Evolutionary conservation across 768 basidiomycete species (phyloP).

Genomic region (Tremella mesenterica): DNA sequence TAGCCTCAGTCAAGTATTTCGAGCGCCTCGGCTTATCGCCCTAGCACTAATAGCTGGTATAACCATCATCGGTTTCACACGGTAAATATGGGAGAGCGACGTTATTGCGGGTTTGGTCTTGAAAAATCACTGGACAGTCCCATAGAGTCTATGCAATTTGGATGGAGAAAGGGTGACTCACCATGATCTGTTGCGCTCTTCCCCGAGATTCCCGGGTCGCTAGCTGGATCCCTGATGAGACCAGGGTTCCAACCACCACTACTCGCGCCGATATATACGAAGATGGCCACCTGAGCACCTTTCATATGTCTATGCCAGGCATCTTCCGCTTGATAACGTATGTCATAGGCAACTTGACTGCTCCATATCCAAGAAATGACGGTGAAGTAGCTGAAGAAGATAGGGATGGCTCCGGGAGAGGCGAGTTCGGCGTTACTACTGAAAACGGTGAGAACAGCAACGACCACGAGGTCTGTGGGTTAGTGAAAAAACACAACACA

Average conservation of each 20-base stretch:
- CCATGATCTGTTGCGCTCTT: too few relatives aligned
- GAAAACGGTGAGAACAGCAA: slow-evolving; percentile 32
- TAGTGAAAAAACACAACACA: too few relatives aligned
- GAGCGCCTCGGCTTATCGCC: too few relatives aligned
- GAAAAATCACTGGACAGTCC: too few relatives aligned
- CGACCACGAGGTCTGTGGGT: slow-evolving; percentile 28
- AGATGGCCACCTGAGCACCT: slow-evolving; percentile 20
- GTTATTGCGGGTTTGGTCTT: not conserved
- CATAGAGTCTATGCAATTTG: too few relatives aligned
- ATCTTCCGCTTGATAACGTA: slow-evolving; percentile 20
- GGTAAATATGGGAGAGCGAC: not conserved
- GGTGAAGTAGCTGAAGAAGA: slow-evolving; percentile 13
- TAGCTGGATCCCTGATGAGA: slow-evolving; percentile 10
- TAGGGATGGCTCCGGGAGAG: slow-evolving; percentile 12
- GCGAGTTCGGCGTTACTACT: slow-evolving; percentile 20
- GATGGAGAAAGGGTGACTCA: too few relatives aligned
- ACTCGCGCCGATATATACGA: slow-evolving; percentile 32
- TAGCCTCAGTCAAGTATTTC: too few relatives aligned
- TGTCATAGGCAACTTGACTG: slow-evolving; percentile 14
- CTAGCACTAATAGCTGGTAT: not conserved
- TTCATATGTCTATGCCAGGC: slow-evolving; percentile 20
- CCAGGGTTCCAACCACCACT: slow-evolving; percentile 29
- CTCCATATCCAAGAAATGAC: slow-evolving; percentile 31
- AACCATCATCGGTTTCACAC: not conserved
- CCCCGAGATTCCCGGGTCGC: slow-evolving; percentile 8